phyloP scores from a whole-genome alignment of 768 basidiomycete species.

The Lepiota venenata region DNA sequence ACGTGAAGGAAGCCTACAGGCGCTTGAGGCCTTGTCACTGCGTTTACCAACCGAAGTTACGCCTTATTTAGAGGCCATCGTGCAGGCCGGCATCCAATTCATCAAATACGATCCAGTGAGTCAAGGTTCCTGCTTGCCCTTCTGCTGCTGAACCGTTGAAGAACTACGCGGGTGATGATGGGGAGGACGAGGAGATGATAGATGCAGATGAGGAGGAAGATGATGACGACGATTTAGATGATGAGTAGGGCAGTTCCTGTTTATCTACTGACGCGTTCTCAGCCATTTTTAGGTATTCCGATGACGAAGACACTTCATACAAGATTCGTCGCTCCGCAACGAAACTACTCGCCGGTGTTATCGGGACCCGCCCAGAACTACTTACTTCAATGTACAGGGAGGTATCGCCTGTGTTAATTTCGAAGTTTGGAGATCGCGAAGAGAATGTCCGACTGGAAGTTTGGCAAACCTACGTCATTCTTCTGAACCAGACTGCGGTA shows the following conservation, averaged over 20 bases:
- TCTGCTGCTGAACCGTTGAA: conserved; percentile 15
- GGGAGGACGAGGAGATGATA: conserved; percentile 53
- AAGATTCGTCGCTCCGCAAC: conserved; percentile 94
- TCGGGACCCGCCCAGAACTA: conserved; percentile 89
- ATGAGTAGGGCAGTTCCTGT: conserved; percentile 51
- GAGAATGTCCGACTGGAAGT: conserved; percentile 92
- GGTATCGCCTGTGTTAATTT: conserved; percentile 85
- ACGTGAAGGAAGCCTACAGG: conserved; percentile 80
- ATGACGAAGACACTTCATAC: conserved; percentile 98
- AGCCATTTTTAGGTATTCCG: conserved; percentile 68
- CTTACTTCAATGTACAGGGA: conserved; percentile 75
- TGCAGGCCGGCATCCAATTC: conserved; percentile 67
- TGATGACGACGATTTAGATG: conserved; percentile 79
- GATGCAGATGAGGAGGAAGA: conserved; percentile 79
- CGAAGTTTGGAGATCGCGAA: conserved; percentile 92
- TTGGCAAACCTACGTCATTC: conserved; percentile 78
- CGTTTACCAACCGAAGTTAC: conserved; percentile 83
- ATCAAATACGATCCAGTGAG: conserved; percentile 94
- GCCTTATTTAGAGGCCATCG: conserved; percentile 63
- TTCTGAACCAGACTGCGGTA: conserved; percentile 81
- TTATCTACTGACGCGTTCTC: conserved; percentile 6
- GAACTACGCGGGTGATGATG: conserved; percentile 51
- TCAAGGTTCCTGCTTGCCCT: conserved; percentile 5
- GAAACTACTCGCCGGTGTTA: conserved; percentile 81
- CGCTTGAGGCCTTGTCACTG: conserved; percentile 81